A percentile compares a stretch with the other conserved stretches of the same genome.
These are phyloP conservation scores for Sporothrix brasiliensis DNA, from an alignment of 2,329 filamentous ascomycete genomes.

Conservation along the genomic window DNA sequence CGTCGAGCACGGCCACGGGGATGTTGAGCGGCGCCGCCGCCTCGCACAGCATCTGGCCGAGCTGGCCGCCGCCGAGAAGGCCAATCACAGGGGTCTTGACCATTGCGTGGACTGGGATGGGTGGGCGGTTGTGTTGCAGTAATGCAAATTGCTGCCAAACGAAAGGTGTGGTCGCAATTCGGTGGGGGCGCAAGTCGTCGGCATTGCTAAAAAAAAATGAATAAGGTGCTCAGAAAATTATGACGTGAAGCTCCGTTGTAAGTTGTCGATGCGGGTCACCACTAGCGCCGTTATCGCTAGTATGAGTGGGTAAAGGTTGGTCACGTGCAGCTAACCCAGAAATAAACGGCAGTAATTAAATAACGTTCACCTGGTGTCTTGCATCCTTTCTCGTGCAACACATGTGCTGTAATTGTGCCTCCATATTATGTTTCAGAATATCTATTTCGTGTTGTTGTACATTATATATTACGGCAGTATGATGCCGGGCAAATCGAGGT, in stretches of 20 bases:
- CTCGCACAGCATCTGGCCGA: slow-evolving; percentile 93
- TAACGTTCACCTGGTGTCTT: neutral
- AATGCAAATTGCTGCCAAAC: neutral
- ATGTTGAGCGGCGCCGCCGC: slow-evolving; percentile 76
- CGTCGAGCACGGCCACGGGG: slow-evolving; percentile 77
- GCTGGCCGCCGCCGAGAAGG: slow-evolving; percentile 66
- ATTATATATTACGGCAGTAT: no score
- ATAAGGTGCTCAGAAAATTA: slow-evolving; percentile 2
- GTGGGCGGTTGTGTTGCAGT: neutral
- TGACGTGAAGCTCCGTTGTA: slow-evolving; percentile 21
- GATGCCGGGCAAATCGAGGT: neutral
- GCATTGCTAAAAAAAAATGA: neutral
- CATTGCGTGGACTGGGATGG: neutral
- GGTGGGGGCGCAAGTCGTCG: slow-evolving; percentile 1
- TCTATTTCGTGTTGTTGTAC: no score
- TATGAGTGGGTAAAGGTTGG: neutral
- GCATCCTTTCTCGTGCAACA: neutral
- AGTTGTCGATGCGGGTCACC: slow-evolving; percentile 4
- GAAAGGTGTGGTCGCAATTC: neutral
- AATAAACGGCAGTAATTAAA: no score
- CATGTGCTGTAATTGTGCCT: no score
- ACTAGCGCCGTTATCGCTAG: slow-evolving; percentile 19
- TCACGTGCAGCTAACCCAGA: neutral
- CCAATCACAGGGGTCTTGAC: slow-evolving; percentile 45
- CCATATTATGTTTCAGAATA: no score